Percentiles rank a stretch among this genome's conserved stretches.
These are phyloP conservation scores for Talaromyces sp. DNA, from an alignment of 2,329 filamentous ascomycete genomes.

Conservation along the genomic window DNA sequence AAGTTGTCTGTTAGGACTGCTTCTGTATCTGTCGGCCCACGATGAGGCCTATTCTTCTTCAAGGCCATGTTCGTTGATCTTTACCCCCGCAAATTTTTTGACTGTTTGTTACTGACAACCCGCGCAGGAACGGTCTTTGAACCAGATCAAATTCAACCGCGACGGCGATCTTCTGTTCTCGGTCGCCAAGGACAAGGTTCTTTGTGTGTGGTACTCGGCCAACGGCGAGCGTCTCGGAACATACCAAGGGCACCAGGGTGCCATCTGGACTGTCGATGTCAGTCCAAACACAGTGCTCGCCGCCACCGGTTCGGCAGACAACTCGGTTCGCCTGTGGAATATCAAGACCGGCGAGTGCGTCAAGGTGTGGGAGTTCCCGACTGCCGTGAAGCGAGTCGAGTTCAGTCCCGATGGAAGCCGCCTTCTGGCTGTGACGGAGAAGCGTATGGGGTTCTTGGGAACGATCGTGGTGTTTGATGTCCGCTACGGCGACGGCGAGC, in stretches of 20 bases:
- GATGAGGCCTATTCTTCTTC: slow-evolving; percentile 95
- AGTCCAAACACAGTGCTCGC: slow-evolving; percentile 88
- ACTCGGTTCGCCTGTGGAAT: slow-evolving; percentile 97
- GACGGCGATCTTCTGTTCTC: slow-evolving; percentile 98
- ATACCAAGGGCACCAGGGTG: slow-evolving; percentile 94
- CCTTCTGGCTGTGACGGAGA: slow-evolving; percentile 92
- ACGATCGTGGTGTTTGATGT: slow-evolving; percentile 93
- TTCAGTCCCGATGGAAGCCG: slow-evolving; percentile 91
- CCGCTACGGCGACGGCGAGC: slow-evolving; percentile 61
- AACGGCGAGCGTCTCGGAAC: slow-evolving; percentile 97
- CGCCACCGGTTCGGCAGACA: slow-evolving; percentile 93
- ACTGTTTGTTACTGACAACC: slow-evolving; percentile 10
- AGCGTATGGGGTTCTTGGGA: slow-evolving; percentile 93
- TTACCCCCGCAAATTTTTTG: slow-evolving; percentile 1
- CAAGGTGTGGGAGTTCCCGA: slow-evolving; percentile 97
- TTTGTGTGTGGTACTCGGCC: slow-evolving; percentile 94
- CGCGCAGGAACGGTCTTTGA: slow-evolving; percentile 79
- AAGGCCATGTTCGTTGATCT: slow-evolving; percentile 67
- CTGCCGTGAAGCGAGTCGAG: slow-evolving; percentile 94
- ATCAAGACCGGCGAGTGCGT: slow-evolving; percentile 86
- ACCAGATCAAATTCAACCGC: slow-evolving; percentile 90
- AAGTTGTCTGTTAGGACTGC: not conserved
- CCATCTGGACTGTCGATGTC: slow-evolving; percentile 97
- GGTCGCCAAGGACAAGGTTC: slow-evolving; percentile 90
- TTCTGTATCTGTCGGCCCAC: slow-evolving; percentile 35